phyloP scores from a whole-genome alignment of 1,284 basidiomycete genomes.

The Xerocomus minutiporus region DNA sequence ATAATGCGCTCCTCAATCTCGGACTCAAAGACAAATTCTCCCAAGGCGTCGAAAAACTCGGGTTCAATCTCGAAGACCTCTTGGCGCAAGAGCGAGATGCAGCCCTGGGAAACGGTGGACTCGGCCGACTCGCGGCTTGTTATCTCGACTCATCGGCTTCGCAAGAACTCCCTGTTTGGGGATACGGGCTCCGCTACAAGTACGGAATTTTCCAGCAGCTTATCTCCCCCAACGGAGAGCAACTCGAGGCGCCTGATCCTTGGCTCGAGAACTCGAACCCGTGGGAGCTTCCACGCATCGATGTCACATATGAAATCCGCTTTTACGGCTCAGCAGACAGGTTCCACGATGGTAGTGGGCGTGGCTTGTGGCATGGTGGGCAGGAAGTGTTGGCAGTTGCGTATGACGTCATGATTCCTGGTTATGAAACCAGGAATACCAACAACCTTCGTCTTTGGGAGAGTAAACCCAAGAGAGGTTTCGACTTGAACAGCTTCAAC shows the following conservation, averaged over 20 bases:
- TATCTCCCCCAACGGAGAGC: conserved; percentile 77
- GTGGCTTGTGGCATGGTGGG: conserved; percentile 80
- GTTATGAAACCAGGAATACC: conserved; percentile 72
- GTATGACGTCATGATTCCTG: conserved; percentile 89
- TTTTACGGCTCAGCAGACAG: conserved; percentile 83
- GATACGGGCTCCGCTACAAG: conserved; percentile 83
- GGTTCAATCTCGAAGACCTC: conserved; percentile 83
- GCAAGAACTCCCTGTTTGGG: conserved; percentile 82
- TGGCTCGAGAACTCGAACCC: conserved; percentile 87
- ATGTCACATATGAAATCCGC: conserved; percentile 76
- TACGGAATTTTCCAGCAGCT: conserved; percentile 96
- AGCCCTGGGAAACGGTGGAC: conserved; percentile 82
- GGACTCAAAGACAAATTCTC: conserved; percentile 73
- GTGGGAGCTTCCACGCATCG: conserved; percentile 84
- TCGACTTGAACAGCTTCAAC: conserved; percentile 90
- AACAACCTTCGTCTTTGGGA: conserved; percentile 81
- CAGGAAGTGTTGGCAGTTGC: conserved; percentile 89
- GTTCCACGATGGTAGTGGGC: conserved; percentile 53
- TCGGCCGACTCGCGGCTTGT: conserved; percentile 90
- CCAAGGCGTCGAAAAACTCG: conserved; percentile 67
- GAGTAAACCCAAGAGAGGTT: conserved; percentile 85
- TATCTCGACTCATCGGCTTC: conserved; percentile 85
- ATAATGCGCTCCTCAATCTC: conserved; percentile 86
- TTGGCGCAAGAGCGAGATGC: conserved; percentile 87
- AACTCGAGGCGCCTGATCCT: conserved; percentile 89